Evolutionary conservation across 257 asterid genomes (phyloP), one percentile per base, ranked within the genome.

Genomic region (Solanum ossicruentum): DNA sequence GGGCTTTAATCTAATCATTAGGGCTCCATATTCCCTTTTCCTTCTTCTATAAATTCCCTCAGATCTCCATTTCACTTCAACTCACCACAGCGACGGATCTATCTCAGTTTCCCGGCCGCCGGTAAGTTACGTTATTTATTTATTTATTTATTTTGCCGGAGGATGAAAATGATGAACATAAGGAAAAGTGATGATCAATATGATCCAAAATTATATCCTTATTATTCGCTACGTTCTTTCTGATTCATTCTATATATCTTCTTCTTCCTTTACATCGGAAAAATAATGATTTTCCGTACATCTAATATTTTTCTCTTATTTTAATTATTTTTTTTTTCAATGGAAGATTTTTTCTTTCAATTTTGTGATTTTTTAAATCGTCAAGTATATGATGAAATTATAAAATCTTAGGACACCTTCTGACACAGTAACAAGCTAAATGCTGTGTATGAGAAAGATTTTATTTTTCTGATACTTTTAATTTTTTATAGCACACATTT

Each of bases 371-470:
- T 36, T 36, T 36, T 36, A 4, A 36, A 36, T 36, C 41, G 41
- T 77, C 57, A 39, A 47, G 36, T 47, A 80, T 45, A 81, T 87
- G 90, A 88, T 88, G 90, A 88, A 83, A 88, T 67, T 57, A 78
- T 20, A 54, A 86, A 81, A 88, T 88, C 90, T 88, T 88, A 88
- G 90, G 90, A 88, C 90, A 88, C 90, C 90, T 88, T 88, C 90
- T 88, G 90, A 88, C 90, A 86, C 88, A 81, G 90, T 84, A 58
- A 10, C 80, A 51, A 10, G 81, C 82, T 77, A 85, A 82, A 60
- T 84, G 85, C 87, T 86, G 89, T 86, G 90, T 84, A 84, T 88
- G 90, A 88, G 90, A 88, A 88, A 80, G 54, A 81, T 80, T 52
- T 80, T 80, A 16, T 84, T 43, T 70, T 66, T 71, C 88, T 88